Base-by-base conservation (phyloP, 441 rosid species). In the Brassica balearica region DNA sequence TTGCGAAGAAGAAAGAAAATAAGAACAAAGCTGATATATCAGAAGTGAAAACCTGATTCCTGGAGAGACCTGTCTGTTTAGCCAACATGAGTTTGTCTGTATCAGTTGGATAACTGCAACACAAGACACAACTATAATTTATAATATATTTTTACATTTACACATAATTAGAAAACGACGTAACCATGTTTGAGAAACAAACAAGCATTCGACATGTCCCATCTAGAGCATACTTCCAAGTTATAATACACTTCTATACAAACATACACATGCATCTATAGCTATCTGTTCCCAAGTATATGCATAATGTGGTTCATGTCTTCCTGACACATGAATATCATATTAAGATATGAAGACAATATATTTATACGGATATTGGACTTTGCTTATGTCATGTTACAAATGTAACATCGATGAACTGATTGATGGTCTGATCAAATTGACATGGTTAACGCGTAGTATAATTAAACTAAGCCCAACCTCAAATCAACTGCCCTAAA, bases 11-110 rank as follows among this genome's bases (percentile, higher is more conserved):
- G 46, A 59, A 25, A 19, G 23, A 9, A 1, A 9, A 36, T 8
- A 78, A 34, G 8, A 75, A 67, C 5, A 43, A 12, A 41, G 2
- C 48, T 58, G 77, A 67, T 59, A 46, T 58, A 78, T 59, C 61
- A 56, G 12, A 79, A 63, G 62, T 56, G 82, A 77, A 22, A 53
- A 89, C 98, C 95, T 93, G 98, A 83, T 87, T 90, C 59, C 97
- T 85, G 8, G 98, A 89, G 72, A 93, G 86, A 85, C 98, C 98
- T 0, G 98, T 90, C 84, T 91, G 97, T 67, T 91, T 90, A 27
- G 98, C 97, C 86, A 93, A 80, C 92, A 88, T 89, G 63, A 88
- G 77, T 83, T 93, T 93, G 84, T 93, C 97, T 10, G 93, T 86
- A 80, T 93, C 98, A 27, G 94, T 88, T 17, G 98, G 98, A 84